These are phyloP conservation scores for Phytophthora nicotianae DNA, from an alignment of 352 stramenopile genomes.

Conservation along the genomic window DNA sequence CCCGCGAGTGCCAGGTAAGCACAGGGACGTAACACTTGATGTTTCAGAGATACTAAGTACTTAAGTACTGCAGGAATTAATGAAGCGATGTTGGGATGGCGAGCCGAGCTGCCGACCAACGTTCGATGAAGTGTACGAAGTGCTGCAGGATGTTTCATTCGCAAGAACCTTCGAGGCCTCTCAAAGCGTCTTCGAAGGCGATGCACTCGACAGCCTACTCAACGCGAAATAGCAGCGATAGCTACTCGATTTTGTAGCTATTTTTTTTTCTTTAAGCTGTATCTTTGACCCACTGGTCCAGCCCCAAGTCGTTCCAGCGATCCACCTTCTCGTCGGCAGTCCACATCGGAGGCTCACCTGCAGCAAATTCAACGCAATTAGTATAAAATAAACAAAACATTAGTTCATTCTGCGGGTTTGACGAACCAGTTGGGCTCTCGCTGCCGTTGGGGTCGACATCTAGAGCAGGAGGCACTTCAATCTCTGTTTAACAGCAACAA, in stretches of 20 bases:
- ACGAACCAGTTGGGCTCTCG: slow-evolving; percentile 51
- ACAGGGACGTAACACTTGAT: too few species aligned
- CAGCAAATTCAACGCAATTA: background rate
- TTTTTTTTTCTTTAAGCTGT: slow-evolving; percentile 20
- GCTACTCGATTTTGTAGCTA: background rate
- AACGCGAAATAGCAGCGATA: slow-evolving; percentile 33
- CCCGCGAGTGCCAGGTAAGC: slow-evolving; percentile 56
- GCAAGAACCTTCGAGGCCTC: slow-evolving; percentile 36
- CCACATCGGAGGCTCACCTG: slow-evolving; percentile 60
- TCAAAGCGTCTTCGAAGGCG: slow-evolving; percentile 50
- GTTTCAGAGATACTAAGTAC: too few species aligned
- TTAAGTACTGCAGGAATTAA: slow-evolving; percentile 49
- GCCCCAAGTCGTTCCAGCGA: slow-evolving; percentile 79
- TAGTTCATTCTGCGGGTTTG: background rate
- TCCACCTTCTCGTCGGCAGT: slow-evolving; percentile 66
- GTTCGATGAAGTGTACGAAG: slow-evolving; percentile 66
- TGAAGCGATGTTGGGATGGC: slow-evolving; percentile 70
- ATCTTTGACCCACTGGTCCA: slow-evolving; percentile 68
- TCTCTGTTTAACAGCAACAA: slow-evolving; percentile 49
- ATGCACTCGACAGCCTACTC: slow-evolving; percentile 64
- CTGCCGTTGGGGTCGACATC: slow-evolving; percentile 63
- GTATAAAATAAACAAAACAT: background rate
- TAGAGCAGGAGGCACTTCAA: slow-evolving; percentile 62
- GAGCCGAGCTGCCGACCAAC: slow-evolving; percentile 55
- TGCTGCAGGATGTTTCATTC: slow-evolving; percentile 41